Base-by-base conservation (phyloP, 768 basidiomycete genomes). In the Mycena alexandri region DNA sequence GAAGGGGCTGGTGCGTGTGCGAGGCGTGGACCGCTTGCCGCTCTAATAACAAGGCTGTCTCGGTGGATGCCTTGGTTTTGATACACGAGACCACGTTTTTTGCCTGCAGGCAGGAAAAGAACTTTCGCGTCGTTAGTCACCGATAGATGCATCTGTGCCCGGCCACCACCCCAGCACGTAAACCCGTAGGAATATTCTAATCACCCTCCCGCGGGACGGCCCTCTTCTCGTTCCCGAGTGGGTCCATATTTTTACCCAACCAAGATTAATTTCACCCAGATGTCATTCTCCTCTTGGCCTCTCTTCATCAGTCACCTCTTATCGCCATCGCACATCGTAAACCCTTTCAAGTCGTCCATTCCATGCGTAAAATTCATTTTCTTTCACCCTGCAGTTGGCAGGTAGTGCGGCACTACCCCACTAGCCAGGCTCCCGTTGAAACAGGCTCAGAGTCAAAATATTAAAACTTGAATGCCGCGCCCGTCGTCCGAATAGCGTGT, bases 91-190 rank as follows among this genome's bases (percentile, higher is more conserved):
- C 80, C 85, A 91, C 90, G 90, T 90, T 90, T 84, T 82, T 79
- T 89, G 90, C 90, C 90, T 91, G 88, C 89, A 90, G 89, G 90
- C 89, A 29, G 29, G 3, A 86, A 75, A 73, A 69, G 74, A 76
- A 79, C 71, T 82, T 82, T 81, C 76, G 75, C 77, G 78, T 77
- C 12, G 22, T 67, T 63, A 59, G 57, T 65, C 68, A 65, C 63
- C 17, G 43, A 62, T 47, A 57, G 68, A 65, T 69, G 21, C 56
- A 68, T 63, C 57, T 54, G 48, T 50, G 44, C 54, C 51, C 54
- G 47, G 36, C 56, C 57, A 57, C 63, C 51, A 56, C 55, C 48
- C 33, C 65, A 63, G 36, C 42, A 67, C 67, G 67, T 68, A 68
- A 68, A 42, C 44, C 46, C 55, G 59, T 21, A 22, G 46, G 63